A percentile compares a stretch with the other conserved stretches of the same genome.
phyloP scores from a whole-genome alignment of 2,329 filamentous ascomycete genomes.

The Claviceps quebecensis region DNA sequence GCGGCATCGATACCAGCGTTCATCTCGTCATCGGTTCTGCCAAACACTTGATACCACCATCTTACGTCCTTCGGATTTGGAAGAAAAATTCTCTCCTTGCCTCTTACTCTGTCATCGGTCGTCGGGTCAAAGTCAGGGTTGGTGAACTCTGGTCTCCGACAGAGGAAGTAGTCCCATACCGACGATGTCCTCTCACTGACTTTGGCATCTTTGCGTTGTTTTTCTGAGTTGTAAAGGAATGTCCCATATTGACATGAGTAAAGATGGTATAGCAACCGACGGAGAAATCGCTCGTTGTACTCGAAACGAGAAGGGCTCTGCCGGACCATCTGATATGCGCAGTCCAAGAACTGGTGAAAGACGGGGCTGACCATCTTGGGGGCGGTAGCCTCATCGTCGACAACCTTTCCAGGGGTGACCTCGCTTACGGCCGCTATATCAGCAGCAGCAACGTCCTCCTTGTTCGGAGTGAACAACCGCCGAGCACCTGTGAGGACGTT shows the following conservation, averaged over 20 bases:
- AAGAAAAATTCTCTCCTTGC: conserved; percentile 72
- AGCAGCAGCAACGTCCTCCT: conserved; percentile 30
- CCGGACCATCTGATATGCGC: conserved; percentile 75
- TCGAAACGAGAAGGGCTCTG: conserved; percentile 86
- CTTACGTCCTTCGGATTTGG: conserved; percentile 64
- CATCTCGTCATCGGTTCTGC: conserved; percentile 82
- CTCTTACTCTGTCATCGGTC: conserved; percentile 65
- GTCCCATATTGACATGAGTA: conserved; percentile 96
- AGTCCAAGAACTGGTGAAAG: conserved; percentile 95
- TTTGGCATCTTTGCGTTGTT: conserved; percentile 59
- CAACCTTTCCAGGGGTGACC: conserved; percentile 23
- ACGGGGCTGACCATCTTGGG: conserved; percentile 90
- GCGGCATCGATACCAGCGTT: conserved; percentile 52
- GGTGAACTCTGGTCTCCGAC: conserved; percentile 63
- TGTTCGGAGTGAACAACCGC: conserved; percentile 70
- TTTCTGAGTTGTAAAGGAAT: conserved; percentile 91
- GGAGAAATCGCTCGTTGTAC: conserved; percentile 87
- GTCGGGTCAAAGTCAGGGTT: conserved; percentile 65
- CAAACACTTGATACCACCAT: conserved; percentile 89
- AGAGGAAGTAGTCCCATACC: conserved; percentile 93
- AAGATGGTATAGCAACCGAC: conserved; percentile 79
- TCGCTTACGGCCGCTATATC: conserved; percentile 44
- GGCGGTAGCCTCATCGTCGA: conserved; percentile 54
- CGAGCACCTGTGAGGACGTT: conserved; percentile 78
- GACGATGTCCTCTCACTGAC: conserved; percentile 63